phyloP scores from a whole-genome alignment of 2,329 filamentous ascomycete genomes.

The Dothistroma septosporum region DNA sequence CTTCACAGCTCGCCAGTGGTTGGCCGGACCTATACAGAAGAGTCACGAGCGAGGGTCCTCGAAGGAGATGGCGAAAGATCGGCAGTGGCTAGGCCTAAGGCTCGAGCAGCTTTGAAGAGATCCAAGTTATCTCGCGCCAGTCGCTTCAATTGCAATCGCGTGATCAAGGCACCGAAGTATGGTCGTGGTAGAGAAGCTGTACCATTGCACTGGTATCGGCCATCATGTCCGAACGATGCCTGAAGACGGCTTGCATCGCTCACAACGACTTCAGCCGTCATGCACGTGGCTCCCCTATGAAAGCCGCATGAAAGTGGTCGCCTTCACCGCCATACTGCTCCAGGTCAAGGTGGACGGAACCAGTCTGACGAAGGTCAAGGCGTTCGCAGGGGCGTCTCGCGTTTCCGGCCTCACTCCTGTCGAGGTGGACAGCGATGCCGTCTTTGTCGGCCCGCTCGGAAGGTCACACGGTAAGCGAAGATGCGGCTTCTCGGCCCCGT shows the following conservation, averaged over 20 bases:
- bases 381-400: background rate
- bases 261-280: background rate
- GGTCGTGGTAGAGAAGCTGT: background rate
- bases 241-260: background rate
- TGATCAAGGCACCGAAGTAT: background rate
- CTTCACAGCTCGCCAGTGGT: no score
- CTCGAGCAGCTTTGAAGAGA: background rate
- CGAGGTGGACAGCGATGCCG: slow-evolving; percentile 1
- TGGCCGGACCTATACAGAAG: background rate
- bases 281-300: background rate
- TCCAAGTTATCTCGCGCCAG: background rate
- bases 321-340: slow-evolving; percentile 14
- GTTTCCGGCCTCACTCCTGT: slow-evolving; percentile 2
- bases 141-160: background rate
- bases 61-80: background rate
- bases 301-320: background rate
- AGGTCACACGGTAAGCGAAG: background rate
- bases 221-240: background rate
- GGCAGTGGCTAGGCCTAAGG: background rate
- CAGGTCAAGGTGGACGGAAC: slow-evolving; percentile 3
- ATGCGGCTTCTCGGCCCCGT: slow-evolving; percentile 5
- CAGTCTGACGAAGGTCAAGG: background rate
- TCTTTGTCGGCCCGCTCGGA: slow-evolving; percentile 2
- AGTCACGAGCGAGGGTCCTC: background rate
- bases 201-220: background rate